These are phyloP conservation scores for Phaeosphaeria sp. DNA, from an alignment of 2,329 filamentous ascomycete species.

Conservation along the genomic window DNA sequence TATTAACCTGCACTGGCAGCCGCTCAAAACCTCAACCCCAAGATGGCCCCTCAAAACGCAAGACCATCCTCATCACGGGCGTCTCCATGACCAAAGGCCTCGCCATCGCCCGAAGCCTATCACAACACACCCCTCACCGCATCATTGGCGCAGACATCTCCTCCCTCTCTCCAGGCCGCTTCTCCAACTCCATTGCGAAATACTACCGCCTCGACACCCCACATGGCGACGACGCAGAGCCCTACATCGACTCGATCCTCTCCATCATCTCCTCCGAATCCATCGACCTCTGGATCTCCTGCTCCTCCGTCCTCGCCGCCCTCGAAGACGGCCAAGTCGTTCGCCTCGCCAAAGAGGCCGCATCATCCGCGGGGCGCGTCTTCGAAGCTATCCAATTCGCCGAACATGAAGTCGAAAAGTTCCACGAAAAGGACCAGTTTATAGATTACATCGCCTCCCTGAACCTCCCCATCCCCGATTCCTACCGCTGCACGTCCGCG, in stretches of 20 bases:
- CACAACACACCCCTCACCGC: constrained; percentile 67
- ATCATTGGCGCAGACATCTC: constrained; percentile 74
- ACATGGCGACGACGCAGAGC: constrained; percentile 44
- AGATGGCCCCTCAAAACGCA: constrained; percentile 32
- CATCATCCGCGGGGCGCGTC: constrained; percentile 51
- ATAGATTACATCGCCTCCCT: constrained; percentile 63
- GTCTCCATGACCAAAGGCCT: constrained; percentile 76
- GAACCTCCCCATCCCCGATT: constrained; percentile 48
- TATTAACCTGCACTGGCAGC: constrained; percentile 20
- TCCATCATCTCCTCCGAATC: constrained; percentile 66
- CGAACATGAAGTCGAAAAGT: constrained; percentile 59
- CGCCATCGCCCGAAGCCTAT: constrained; percentile 69
- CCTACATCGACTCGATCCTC: constrained; percentile 65
- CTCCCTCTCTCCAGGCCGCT: constrained; percentile 50
- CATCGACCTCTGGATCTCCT: constrained; percentile 76
- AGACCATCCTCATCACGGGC: constrained; percentile 73
- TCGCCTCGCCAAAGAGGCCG: constrained; percentile 57
- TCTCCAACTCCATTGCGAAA: constrained; percentile 62
- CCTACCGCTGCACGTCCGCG: constrained; percentile 59
- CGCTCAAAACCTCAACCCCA: constrained; percentile 8
- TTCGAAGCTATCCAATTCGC: constrained; percentile 72
- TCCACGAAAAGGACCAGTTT: constrained; percentile 73
- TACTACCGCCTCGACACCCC: constrained; percentile 61
- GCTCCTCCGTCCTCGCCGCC: constrained; percentile 71
- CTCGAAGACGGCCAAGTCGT: constrained; percentile 72